Base-by-base conservation (phyloP, 2,329 filamentous ascomycete genomes). In the Aspergillus sojae region DNA sequence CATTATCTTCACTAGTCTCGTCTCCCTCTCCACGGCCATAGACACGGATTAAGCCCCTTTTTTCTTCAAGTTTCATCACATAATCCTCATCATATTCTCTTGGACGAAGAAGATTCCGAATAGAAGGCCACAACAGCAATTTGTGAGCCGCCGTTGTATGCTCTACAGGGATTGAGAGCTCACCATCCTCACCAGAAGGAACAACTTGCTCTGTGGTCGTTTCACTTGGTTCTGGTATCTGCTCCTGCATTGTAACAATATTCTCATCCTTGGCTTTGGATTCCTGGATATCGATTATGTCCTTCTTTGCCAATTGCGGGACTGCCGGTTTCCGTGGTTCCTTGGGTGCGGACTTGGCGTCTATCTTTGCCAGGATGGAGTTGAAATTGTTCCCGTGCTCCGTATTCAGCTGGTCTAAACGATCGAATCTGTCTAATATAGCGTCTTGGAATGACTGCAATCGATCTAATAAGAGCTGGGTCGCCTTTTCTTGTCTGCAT, bases 121-220 rank as follows among this genome's bases (percentile, higher is more conserved):
- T 92, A 0, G 88, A 85, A 0, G 85, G 85, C 88, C 91, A 93
- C 54, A 86, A 83, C 32, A 98, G 81, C 21, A 98, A 82, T 66
- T 93, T 87, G 57, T 95, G 92, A 1, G 93, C 93, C n/a, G 93
- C 88, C 0, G 94, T 97, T 0, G 92, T 96, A 73, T 98, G 94
- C 68, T 96, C 92, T 32, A 89, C 86, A 0, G 93, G 91, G 61
- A 96, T 91, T 1, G 90, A 87, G 16, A 91, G 86, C 67, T 88
- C 85, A 54, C 87, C 88, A 32, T 77, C 75, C 34, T 78, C 75
- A 6, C 73, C 71, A 16, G 58, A 62, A 34, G 67, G 67, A 6
- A 67, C 48, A 23, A 61, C 46, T 26, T 68, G 63, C 16, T 69
- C 65, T 7, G 50, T 60, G 43, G 50, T 9, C 3, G 54, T 34